Evolutionary conservation across 2,329 filamentous ascomycete genomes (phyloP), one percentile per base, ranked within the genome.

Genomic region (Onygena corvina): DNA sequence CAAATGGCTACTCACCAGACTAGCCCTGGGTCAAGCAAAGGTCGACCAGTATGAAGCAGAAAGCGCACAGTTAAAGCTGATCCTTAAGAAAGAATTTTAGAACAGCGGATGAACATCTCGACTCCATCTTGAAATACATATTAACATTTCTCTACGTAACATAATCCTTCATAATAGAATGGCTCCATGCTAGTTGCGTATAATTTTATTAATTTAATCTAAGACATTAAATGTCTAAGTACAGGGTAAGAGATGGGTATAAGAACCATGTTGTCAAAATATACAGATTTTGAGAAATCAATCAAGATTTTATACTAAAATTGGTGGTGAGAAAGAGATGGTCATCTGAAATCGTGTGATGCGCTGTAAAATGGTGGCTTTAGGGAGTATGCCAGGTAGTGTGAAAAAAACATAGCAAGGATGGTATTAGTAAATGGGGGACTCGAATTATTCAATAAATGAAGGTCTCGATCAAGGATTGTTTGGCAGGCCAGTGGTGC

Each of bases 1-100:
- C 2, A 70, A 76, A 50, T 95, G 86, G 69, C 67, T 95, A 55
- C 64, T 94, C 42, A 65, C 62, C 0, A 94, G 94, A 70, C 66
- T 94, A 52, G 74, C 80, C 56, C 70, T 64, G n/a, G 81, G 83
- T 53, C 89, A 95, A 70, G 65, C 63, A 47, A 90, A 84, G 71
- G 80, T 95, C 52, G 75, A 80, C 57, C 73, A 68, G 48, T 85
- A 82, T 62, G 89, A 95, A 67, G 71, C 65, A 57, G 81, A 94
- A 62, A 86, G 83, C 65, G 77, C 66, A 1, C 68, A 54, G 34
- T 66, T 93, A 68, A 90, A 90, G 72, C 84, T 83, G 72, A 68
- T 86, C 38, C 64, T 92, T 55, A 67, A 68, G 49, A 67, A 67
- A 46, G 75, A 81, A 58, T 16, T 45, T 25, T 53, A 53, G 4